Conservation (phyloP, 139 green algal species). For the Ostreobium quekettii region DNA sequence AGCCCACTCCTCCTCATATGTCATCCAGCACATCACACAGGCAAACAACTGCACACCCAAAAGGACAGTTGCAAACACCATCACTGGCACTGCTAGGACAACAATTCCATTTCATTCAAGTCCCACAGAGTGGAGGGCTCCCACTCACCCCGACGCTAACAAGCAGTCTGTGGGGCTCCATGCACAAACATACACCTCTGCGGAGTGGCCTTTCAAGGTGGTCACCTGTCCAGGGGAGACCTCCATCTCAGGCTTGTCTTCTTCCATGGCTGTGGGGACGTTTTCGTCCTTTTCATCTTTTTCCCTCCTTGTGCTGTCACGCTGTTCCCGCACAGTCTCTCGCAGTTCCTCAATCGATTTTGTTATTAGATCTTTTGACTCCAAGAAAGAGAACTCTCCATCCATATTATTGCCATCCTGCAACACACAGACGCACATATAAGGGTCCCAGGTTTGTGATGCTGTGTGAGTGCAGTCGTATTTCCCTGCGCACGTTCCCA, state of each 20-base stretch:
- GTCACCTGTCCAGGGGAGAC: slow-evolving; percentile 28
- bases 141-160: slow-evolving; percentile 66
- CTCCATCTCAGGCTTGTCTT: slow-evolving; percentile 32
- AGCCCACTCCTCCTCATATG: too few species aligned
- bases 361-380: slow-evolving; percentile 75
- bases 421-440: background rate
- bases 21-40: too few species aligned
- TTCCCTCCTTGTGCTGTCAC: slow-evolving; percentile 10
- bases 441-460: too few species aligned
- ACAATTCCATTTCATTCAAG: too few species aligned
- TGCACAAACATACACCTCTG: slow-evolving; percentile 80
- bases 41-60: too few species aligned
- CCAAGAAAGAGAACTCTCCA: slow-evolving; percentile 77
- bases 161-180: slow-evolving; percentile 69
- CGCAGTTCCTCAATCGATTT: slow-evolving; percentile 80
- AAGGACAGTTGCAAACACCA: too few species aligned
- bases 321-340: slow-evolving; percentile 43
- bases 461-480: too few species aligned
- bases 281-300: slow-evolving; percentile 17
- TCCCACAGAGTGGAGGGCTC: background rate
- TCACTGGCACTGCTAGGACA: too few species aligned
- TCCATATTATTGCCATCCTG: slow-evolving; percentile 65
- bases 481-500: too few species aligned
- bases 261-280: slow-evolving; percentile 42
- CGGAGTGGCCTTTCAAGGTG: slow-evolving; percentile 63